A percentile compares a stretch with the other conserved stretches of the same genome.
These are phyloP conservation scores for Dillenia suffruticosa DNA, from an alignment of 164 flowering plant genomes.

Conservation along the genomic window DNA sequence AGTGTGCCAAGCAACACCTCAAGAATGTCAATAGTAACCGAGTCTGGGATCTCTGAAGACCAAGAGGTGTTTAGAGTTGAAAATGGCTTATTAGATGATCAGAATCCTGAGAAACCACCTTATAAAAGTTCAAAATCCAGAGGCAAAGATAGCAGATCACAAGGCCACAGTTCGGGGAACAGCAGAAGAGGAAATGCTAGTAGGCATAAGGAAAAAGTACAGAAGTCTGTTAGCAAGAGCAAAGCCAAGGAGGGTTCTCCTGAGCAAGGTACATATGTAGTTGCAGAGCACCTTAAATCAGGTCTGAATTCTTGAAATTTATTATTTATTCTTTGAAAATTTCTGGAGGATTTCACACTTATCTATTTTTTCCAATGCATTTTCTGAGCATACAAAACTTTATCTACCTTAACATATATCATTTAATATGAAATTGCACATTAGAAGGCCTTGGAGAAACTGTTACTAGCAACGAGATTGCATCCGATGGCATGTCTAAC, in stretches of 20 bases:
- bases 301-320: conserved; percentile 13
- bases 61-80: conserved; percentile 17
- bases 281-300: conserved; percentile 19
- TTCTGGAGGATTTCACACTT: too few species aligned
- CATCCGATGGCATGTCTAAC: conserved; percentile 15
- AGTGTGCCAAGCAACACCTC: conserved; percentile 20
- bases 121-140: conserved; percentile 28
- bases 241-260: conserved; percentile 21
- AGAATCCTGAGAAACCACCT: conserved; percentile 18
- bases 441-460: conserved; percentile 21
- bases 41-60: conserved; percentile 9
- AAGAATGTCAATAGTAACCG: conserved; percentile 11
- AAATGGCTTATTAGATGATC: conserved; percentile 6
- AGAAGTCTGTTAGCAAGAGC: conserved; percentile 20
- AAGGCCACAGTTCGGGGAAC: conserved; percentile 19
- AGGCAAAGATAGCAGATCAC: conserved; percentile 21
- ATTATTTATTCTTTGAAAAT: neutral
- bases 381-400: too few species aligned
- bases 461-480: conserved; percentile 6
- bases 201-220: conserved; percentile 20
- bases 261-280: conserved; percentile 11
- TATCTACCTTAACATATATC: too few species aligned
- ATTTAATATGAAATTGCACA: conserved; percentile 15
- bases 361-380: too few species aligned
- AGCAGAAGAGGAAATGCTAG: conserved; percentile 21